These are phyloP conservation scores for Hypoxylon sp. DNA, from an alignment of 2,329 filamentous ascomycete genomes.

Conservation along the genomic window DNA sequence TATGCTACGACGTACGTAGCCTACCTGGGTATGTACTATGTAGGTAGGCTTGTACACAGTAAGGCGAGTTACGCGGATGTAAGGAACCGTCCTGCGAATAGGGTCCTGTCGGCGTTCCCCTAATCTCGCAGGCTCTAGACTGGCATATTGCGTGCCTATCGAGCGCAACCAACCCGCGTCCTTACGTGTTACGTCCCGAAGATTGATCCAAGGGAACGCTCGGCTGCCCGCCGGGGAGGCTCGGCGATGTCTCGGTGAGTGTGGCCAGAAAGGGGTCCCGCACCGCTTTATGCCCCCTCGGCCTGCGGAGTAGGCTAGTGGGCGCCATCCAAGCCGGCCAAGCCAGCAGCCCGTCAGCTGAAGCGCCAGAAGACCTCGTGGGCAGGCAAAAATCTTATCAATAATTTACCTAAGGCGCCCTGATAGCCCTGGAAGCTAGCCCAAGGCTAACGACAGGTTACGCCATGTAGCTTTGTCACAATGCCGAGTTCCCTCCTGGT, in stretches of 20 bases:
- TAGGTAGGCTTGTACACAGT: neutral
- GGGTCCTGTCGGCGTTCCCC: conserved; percentile 3
- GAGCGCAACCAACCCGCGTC: conserved; percentile 16
- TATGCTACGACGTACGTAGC: no score
- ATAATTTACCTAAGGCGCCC: neutral
- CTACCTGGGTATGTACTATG: no score
- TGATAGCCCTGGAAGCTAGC: neutral
- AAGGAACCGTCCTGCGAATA: conserved; percentile 13
- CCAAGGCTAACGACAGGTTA: neutral
- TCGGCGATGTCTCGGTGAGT: conserved; percentile 39
- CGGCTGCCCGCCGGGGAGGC: conserved; percentile 32
- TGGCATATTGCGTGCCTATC: conserved; percentile 11
- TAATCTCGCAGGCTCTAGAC: conserved; percentile 13
- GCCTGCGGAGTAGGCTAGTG: conserved; percentile 23
- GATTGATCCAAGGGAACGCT: conserved; percentile 24
- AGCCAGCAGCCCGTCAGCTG: conserved; percentile 21
- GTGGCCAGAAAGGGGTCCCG: conserved; percentile 19
- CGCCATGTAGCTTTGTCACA: conserved; percentile 2
- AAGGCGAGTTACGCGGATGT: conserved; percentile 8
- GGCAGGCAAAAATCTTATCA: neutral
- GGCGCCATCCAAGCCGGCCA: conserved; percentile 2
- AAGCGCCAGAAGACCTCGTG: neutral
- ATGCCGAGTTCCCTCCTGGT: conserved; percentile 3
- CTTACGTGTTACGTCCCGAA: conserved; percentile 27
- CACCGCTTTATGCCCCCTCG: conserved; percentile 25